Evolutionary conservation across 1,139 yeast species (phyloP).

Genomic region (Geotrichum citri-aurantii): DNA sequence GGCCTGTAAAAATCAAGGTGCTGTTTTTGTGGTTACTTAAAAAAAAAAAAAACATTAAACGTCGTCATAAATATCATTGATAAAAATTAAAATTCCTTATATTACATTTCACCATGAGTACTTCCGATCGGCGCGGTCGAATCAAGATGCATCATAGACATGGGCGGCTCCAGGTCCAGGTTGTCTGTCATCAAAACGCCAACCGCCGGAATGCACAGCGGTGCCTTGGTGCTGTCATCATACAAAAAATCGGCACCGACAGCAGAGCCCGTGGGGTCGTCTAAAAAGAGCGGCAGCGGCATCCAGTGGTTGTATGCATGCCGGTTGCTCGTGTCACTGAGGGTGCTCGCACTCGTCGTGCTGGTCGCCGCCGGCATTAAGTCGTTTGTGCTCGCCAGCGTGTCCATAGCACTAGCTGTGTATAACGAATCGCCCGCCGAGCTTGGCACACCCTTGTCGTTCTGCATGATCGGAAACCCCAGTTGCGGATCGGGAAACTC

Average conservation of each 20-base stretch:
- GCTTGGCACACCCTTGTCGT: no score
- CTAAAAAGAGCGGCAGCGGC: background rate
- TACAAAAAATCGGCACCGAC: background rate
- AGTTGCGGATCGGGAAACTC: no score
- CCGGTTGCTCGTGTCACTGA: constrained; percentile 42
- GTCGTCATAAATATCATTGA: no score
- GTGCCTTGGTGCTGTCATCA: constrained; percentile 11
- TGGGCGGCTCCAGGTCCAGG: constrained; percentile 10
- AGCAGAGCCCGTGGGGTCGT: background rate
- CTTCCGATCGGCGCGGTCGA: background rate
- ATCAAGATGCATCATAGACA: constrained; percentile 6
- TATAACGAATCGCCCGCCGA: no score
- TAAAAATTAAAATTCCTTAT: no score
- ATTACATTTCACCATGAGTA: no score
- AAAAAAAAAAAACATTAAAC: no score
- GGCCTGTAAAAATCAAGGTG: no score
- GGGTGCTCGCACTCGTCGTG: constrained; percentile 35
- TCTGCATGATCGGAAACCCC: no score
- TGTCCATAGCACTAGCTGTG: no score
- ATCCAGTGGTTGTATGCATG: constrained; percentile 36
- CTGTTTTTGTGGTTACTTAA: no score
- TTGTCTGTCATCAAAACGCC: constrained; percentile 13
- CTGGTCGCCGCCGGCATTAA: constrained; percentile 31
- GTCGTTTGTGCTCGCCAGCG: constrained; percentile 15
- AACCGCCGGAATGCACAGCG: constrained; percentile 3